phyloP scores from a whole-genome alignment of 192 early-diverging fungal species.

The Coemansia nantahalensis region DNA sequence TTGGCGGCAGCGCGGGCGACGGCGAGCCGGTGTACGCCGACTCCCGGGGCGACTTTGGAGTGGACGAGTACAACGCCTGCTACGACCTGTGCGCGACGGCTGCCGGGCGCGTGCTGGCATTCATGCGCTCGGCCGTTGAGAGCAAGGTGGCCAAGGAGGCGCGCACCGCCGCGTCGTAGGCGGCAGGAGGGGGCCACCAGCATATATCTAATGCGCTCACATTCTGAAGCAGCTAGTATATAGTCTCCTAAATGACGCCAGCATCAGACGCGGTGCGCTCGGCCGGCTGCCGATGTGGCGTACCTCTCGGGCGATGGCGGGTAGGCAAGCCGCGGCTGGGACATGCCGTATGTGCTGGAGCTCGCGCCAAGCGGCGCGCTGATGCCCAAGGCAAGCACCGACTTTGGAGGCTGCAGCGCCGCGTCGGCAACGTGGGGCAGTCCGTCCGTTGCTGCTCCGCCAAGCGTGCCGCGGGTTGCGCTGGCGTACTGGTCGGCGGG shows the following conservation, averaged over 20 bases:
- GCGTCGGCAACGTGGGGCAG: neutral
- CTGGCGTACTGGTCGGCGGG: constrained; percentile 36
- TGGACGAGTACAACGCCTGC: constrained; percentile 53
- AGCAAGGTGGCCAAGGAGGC: constrained; percentile 46
- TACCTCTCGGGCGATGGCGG: neutral
- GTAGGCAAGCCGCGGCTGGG: neutral
- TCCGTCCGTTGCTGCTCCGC: constrained; percentile 14
- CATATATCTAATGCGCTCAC: too few relatives aligned
- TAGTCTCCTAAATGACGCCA: too few relatives aligned
- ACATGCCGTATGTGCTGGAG: constrained; percentile 22
- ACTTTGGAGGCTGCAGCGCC: constrained; percentile 11
- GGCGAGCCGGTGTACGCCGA: constrained; percentile 58
- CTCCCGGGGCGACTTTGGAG: constrained; percentile 70
- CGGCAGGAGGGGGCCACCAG: too few relatives aligned
- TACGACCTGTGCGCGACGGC: constrained; percentile 39
- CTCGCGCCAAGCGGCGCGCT: constrained; percentile 16
- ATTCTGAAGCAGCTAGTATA: too few relatives aligned
- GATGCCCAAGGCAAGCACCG: constrained; percentile 11
- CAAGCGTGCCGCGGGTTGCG: constrained; percentile 31
- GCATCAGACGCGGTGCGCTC: neutral
- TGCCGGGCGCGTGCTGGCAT: constrained; percentile 52
- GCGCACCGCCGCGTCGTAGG: constrained; percentile 1
- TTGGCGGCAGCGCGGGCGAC: constrained; percentile 19
- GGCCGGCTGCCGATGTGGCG: neutral
- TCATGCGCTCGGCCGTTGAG: constrained; percentile 65